Evolutionary conservation across 2,329 filamentous ascomycete species (phyloP).

Genomic region (Tolypocladium pustulatum): DNA sequence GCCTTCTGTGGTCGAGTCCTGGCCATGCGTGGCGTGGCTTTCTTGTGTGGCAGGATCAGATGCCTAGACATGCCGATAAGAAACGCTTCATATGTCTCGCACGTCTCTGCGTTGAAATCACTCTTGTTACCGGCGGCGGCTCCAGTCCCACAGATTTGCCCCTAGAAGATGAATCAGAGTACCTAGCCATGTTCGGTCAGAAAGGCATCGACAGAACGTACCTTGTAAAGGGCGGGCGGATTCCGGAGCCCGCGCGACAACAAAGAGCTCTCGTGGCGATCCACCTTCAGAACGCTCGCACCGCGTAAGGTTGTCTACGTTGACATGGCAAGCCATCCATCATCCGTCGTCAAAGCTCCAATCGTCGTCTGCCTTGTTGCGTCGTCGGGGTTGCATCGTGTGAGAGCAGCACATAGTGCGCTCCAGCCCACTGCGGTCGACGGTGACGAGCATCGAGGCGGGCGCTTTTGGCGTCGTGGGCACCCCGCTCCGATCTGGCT

Average conservation of each 20-base stretch:
- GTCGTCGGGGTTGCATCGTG: neutral
- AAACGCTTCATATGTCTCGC: neutral
- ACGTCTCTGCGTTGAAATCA: neutral
- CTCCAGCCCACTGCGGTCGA: neutral
- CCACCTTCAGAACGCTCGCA: neutral
- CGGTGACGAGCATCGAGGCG: neutral
- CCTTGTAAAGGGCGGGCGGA: neutral
- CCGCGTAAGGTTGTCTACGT: neutral
- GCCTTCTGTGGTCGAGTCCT: no score
- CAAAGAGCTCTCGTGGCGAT: neutral
- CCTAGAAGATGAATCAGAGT: neutral
- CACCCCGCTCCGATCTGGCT: neutral
- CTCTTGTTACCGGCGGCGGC: neutral
- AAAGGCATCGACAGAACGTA: neutral
- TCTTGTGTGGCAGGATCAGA: neutral
- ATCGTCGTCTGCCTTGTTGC: neutral
- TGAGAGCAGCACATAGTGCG: neutral
- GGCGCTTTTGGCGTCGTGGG: neutral
- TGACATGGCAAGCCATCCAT: neutral
- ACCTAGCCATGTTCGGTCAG: neutral
- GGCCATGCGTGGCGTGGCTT: neutral
- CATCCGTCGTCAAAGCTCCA: neutral
- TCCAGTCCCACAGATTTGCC: neutral
- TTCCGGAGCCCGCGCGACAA: neutral
- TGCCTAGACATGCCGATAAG: neutral